Evolutionary conservation across 768 basidiomycete species (phyloP).

Genomic region (Lactifluus hygrophoroides): DNA sequence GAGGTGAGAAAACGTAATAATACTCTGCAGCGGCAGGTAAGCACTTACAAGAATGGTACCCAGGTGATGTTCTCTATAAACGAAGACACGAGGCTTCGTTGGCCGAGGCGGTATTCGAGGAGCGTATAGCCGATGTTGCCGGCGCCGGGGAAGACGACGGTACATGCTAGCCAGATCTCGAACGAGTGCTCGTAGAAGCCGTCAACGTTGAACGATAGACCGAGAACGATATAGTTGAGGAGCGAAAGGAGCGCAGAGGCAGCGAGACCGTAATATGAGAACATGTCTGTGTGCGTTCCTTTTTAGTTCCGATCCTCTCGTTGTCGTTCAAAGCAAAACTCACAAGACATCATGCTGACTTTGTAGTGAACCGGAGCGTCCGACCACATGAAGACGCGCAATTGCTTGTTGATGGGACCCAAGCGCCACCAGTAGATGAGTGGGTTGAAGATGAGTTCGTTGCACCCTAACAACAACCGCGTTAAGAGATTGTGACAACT

Average conservation of each 20-base stretch:
- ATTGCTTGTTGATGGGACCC: slow-evolving; percentile 79
- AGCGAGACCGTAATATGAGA: slow-evolving; percentile 54
- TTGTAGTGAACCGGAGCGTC: slow-evolving; percentile 76
- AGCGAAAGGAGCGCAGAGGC: slow-evolving; percentile 53
- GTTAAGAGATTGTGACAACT: neutral
- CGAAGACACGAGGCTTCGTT: slow-evolving; percentile 40
- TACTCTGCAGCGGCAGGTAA: no score
- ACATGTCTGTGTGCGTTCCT: slow-evolving; percentile 29
- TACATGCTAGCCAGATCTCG: slow-evolving; percentile 68
- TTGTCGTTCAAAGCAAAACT: slow-evolving; percentile 24
- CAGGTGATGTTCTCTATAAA: slow-evolving; percentile 54
- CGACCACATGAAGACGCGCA: slow-evolving; percentile 71
- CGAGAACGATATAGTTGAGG: slow-evolving; percentile 64
- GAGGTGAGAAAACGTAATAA: no score
- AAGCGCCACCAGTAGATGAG: slow-evolving; percentile 64
- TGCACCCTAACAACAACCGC: slow-evolving; percentile 41
- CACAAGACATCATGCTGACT: slow-evolving; percentile 67
- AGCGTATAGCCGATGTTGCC: slow-evolving; percentile 63
- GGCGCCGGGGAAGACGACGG: slow-evolving; percentile 58
- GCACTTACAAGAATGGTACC: slow-evolving; percentile 69
- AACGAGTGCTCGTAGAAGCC: slow-evolving; percentile 66
- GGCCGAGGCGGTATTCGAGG: slow-evolving; percentile 60
- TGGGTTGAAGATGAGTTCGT: slow-evolving; percentile 81
- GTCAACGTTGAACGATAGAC: slow-evolving; percentile 51
- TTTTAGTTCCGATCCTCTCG: neutral